These are phyloP conservation scores for Bocquillonia castaneifolia DNA, from an alignment of 441 rosid species.

Conservation along the genomic window DNA sequence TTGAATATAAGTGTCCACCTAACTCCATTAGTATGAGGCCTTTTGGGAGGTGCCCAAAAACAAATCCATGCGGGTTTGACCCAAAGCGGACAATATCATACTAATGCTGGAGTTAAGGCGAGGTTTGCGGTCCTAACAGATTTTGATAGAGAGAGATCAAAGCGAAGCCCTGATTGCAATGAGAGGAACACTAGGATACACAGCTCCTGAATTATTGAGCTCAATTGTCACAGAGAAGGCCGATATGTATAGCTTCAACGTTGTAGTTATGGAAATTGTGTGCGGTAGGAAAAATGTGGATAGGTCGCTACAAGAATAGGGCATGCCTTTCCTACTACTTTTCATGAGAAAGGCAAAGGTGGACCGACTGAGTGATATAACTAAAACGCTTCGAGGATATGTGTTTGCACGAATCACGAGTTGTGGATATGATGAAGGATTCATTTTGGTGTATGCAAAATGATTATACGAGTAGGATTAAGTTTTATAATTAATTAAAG, in stretches of 20 bases:
- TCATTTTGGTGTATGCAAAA: conserved; percentile 21
- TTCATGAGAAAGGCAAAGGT: conserved; percentile 15
- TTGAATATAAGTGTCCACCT: too few relatives aligned
- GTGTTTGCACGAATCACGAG: conserved; percentile 13
- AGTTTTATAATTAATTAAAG: too few relatives aligned
- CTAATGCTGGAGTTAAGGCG: too few relatives aligned
- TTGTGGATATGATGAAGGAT: conserved; percentile 9
- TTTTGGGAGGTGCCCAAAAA: too few relatives aligned
- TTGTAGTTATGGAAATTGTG: conserved; percentile 19
- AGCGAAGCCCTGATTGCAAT: conserved; percentile 13
- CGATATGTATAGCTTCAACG: conserved; percentile 23
- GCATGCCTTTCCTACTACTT: conserved; percentile 13
- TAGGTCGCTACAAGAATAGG: conserved; percentile 4
- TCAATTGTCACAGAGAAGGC: conserved; percentile 21
- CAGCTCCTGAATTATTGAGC: conserved; percentile 19
- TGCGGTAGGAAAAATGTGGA: conserved; percentile 21
- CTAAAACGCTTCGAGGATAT: too few relatives aligned
- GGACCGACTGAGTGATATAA: conserved; percentile 7
- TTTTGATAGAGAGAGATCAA: conserved; percentile 22
- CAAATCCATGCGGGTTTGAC: too few relatives aligned
- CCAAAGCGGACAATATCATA: too few relatives aligned
- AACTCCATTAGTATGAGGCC: too few relatives aligned
- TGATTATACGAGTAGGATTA: conserved; percentile 13
- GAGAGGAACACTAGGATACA: conserved; percentile 25
- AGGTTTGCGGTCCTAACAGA: too few relatives aligned